Evolutionary conservation across 2,329 filamentous ascomycete genomes (phyloP).

Genomic region (Fusarium beomiforme): DNA sequence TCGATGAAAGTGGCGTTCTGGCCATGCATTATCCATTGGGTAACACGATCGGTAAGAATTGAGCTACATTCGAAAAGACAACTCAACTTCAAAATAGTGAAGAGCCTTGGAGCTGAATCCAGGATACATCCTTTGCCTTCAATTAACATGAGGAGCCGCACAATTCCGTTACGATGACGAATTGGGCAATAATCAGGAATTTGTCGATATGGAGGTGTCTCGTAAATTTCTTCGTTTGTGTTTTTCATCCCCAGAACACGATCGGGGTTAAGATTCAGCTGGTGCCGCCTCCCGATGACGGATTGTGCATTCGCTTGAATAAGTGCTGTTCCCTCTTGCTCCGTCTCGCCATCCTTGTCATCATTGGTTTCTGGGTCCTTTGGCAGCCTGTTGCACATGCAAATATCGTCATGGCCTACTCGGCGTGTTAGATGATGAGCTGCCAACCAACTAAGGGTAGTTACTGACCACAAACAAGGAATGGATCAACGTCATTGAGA

Average conservation of each 20-base stretch:
- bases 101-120: constrained; percentile 73
- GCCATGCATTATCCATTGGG: constrained; percentile 66
- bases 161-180: constrained; percentile 71
- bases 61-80: constrained; percentile 64
- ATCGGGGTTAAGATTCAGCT: neutral
- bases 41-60: constrained; percentile 59
- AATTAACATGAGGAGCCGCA: constrained; percentile 69
- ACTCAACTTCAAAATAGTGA: constrained; percentile 72
- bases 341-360: neutral
- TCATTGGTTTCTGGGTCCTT: neutral
- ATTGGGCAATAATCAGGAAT: constrained; percentile 71
- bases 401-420: constrained; percentile 56
- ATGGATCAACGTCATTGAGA: constrained; percentile 46
- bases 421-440: neutral
- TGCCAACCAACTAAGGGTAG: neutral
- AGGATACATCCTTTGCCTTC: constrained; percentile 64
- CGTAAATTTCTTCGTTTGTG: constrained; percentile 23
- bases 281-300: neutral
- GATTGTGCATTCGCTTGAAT: neutral
- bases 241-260: constrained; percentile 39
- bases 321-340: neutral
- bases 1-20: constrained; percentile 70
- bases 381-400: constrained; percentile 41
- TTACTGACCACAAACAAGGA: constrained; percentile 38
- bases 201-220: constrained; percentile 46